phyloP scores from a whole-genome alignment of 345 rosid genomes.

The Salix viminalis region DNA sequence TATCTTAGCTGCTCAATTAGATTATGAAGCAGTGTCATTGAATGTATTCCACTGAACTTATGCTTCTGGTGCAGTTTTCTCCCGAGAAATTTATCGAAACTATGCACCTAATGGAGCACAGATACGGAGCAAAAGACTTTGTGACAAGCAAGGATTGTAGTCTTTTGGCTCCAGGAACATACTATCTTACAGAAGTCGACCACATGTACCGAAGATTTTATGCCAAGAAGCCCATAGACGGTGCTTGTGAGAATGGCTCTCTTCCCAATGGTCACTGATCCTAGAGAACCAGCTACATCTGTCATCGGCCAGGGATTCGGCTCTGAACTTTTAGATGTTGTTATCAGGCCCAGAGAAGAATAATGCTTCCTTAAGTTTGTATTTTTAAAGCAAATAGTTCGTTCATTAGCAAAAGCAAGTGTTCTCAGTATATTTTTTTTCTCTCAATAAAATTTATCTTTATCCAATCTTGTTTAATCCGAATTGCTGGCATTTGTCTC shows the following conservation, averaged over 20 bases:
- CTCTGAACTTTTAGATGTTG: background rate
- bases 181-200: conserved; percentile 91
- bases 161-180: conserved; percentile 82
- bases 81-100: conserved; percentile 86
- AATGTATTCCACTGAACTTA: background rate
- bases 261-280: conserved; percentile 65
- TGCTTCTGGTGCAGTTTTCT: conserved; percentile 41
- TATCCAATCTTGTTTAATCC: too few relatives aligned
- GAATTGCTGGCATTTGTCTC: too few relatives aligned
- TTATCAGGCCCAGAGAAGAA: conserved; percentile 5
- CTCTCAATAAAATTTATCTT: too few relatives aligned
- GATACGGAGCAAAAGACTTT: conserved; percentile 97
- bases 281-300: background rate
- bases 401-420: background rate
- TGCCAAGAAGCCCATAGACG: conserved; percentile 46
- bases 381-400: conserved; percentile 17
- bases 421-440: background rate
- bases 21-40: background rate
- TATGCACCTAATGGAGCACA: conserved; percentile 90
- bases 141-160: conserved; percentile 84
- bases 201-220: conserved; percentile 91
- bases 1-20: background rate
- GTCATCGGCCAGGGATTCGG: background rate
- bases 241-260: conserved; percentile 40
- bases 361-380: conserved; percentile 7